These are phyloP conservation scores for Hysterium pulicare DNA, from an alignment of 2,329 filamentous ascomycete species.

Conservation along the genomic window DNA sequence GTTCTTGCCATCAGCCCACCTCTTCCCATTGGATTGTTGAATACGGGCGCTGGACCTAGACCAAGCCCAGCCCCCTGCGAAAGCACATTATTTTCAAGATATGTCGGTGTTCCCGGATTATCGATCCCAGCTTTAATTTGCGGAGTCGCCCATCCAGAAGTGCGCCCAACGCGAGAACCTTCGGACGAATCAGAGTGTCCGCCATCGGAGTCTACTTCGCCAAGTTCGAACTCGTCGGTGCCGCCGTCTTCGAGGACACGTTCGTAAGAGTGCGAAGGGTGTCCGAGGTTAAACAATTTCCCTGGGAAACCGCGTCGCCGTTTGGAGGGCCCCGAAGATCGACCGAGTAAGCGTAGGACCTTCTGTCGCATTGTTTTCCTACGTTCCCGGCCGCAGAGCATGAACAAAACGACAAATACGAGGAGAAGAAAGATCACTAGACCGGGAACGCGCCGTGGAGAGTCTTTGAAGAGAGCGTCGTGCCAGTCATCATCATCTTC, in stretches of 20 bases:
- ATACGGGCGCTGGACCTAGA: conserved; percentile 22
- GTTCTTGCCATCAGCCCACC: conserved; percentile 76
- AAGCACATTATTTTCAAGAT: conserved; percentile 20
- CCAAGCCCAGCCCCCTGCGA: conserved; percentile 31
- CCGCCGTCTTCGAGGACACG: conserved; percentile 80
- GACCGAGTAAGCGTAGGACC: conserved; percentile 44
- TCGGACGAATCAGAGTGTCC: conserved; percentile 63
- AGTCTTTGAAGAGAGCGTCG: conserved; percentile 59
- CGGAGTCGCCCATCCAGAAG: conserved; percentile 67
- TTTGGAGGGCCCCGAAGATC: not conserved
- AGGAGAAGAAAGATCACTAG: conserved; percentile 76
- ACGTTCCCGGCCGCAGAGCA: conserved; percentile 77
- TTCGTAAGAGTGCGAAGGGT: conserved; percentile 63
- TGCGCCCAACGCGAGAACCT: conserved; percentile 53
- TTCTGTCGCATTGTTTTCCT: conserved; percentile 57
- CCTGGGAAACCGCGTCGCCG: conserved; percentile 24
- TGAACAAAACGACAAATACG: conserved; percentile 63
- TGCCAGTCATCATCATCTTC: conserved; percentile 54
- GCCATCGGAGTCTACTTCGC: conserved; percentile 58
- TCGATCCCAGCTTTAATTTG: conserved; percentile 46
- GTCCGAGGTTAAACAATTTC: conserved; percentile 60
- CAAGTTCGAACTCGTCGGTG: conserved; percentile 73
- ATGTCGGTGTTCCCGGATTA: conserved; percentile 14
- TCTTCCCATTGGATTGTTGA: conserved; percentile 52
- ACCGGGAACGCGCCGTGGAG: conserved; percentile 67